These are phyloP conservation scores for Nemania bipapillata DNA, from an alignment of 2,329 filamentous ascomycete species.

Conservation along the genomic window DNA sequence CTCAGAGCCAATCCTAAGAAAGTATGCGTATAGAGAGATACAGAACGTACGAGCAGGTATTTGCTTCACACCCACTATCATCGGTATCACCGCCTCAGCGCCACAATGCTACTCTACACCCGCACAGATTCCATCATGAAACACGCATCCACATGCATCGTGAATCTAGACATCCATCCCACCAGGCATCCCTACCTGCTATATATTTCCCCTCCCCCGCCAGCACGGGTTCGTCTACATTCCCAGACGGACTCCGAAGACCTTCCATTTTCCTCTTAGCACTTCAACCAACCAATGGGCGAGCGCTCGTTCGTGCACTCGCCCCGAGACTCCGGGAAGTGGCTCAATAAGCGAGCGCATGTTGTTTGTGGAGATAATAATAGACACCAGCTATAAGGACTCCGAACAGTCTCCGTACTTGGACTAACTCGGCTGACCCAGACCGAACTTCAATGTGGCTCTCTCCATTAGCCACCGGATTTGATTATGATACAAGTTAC, in stretches of 20 bases:
- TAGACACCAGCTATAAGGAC: constrained; percentile 3
- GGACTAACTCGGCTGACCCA: background rate
- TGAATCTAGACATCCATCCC: background rate
- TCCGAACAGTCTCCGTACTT: constrained; percentile 18
- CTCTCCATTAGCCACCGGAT: background rate
- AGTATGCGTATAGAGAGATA: too few relatives aligned
- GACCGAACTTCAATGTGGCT: background rate
- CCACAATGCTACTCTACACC: constrained; percentile 19
- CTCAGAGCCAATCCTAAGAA: background rate
- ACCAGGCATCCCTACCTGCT: background rate
- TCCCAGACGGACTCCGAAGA: constrained; percentile 23
- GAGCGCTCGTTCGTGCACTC: background rate
- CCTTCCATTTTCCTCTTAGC: background rate
- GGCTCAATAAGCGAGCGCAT: background rate
- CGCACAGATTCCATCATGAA: constrained; percentile 14
- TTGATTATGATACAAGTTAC: background rate
- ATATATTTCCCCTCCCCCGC: background rate
- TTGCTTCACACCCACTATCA: background rate
- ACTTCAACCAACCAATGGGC: background rate
- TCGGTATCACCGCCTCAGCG: background rate
- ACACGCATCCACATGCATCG: background rate
- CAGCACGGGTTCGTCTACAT: background rate
- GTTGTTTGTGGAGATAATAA: background rate
- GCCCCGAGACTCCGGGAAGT: constrained; percentile 1
- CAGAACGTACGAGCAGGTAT: background rate